Conservation (phyloP, 768 basidiomycete species). For the Russula sp. region DNA sequence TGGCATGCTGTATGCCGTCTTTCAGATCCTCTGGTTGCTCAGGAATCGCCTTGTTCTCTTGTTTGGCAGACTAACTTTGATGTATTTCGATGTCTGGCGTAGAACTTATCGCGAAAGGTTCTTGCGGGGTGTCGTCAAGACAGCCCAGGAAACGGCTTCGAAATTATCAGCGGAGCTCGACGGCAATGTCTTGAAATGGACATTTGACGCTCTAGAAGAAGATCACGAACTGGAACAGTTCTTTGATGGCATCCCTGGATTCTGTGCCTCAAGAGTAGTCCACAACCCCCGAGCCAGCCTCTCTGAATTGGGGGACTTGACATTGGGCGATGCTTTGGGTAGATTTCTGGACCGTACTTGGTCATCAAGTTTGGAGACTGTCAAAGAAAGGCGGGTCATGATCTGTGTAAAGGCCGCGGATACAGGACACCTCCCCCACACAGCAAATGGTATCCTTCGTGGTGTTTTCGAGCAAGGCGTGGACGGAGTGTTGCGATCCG, state of each 20-base stretch:
- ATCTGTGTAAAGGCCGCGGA: not conserved
- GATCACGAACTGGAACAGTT: not conserved
- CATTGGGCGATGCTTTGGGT: no score
- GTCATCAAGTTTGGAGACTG: not conserved
- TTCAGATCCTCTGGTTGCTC: not conserved
- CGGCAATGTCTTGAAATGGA: no score
- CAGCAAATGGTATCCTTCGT: not conserved
- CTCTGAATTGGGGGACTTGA: not conserved
- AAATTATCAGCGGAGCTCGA: not conserved
- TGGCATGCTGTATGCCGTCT: not conserved
- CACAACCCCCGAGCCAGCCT: not conserved
- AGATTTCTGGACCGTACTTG: no score
- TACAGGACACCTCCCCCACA: not conserved
- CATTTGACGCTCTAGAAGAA: not conserved
- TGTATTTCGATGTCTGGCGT: no score
- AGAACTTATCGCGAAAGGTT: not conserved
- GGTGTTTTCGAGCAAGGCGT: not conserved
- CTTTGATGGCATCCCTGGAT: no score
- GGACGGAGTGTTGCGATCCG: not conserved
- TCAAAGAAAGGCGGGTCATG: not conserved
- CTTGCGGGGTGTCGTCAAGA: not conserved
- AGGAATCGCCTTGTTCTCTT: no score
- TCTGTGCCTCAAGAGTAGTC: not conserved
- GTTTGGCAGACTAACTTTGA: not conserved
- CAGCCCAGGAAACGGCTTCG: not conserved